Evolutionary conservation across 805 yeast species (phyloP).

Genomic region (Wickerhamiella kurtzmanii): DNA sequence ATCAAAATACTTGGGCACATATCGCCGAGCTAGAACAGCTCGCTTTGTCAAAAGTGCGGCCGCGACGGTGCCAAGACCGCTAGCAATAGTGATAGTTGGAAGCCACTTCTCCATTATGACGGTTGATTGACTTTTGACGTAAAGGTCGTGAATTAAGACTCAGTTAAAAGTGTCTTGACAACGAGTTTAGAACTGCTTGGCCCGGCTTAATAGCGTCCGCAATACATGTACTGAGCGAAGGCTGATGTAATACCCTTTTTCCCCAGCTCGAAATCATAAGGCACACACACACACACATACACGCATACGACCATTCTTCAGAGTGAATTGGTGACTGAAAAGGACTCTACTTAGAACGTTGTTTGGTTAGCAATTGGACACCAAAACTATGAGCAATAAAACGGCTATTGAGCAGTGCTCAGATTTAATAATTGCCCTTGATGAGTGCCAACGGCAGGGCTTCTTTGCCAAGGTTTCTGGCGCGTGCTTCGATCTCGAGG

Average conservation of each 20-base stretch:
- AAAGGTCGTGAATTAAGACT: too few relatives aligned
- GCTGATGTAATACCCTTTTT: neutral
- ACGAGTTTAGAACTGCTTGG: neutral
- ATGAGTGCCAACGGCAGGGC: slow-evolving; percentile 56
- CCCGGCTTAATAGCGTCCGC: neutral
- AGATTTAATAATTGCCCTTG: slow-evolving; percentile 72
- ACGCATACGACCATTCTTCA: too few relatives aligned
- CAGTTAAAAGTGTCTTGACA: too few relatives aligned
- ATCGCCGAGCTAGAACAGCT: slow-evolving; percentile 60
- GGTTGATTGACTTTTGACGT: too few relatives aligned
- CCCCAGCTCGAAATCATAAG: neutral
- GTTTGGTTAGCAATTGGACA: too few relatives aligned
- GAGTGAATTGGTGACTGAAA: too few relatives aligned
- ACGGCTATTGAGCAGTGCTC: slow-evolving; percentile 41
- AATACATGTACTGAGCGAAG: neutral
- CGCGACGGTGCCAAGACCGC: slow-evolving; percentile 57
- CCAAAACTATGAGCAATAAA: slow-evolving; percentile 19
- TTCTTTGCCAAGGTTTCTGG: slow-evolving; percentile 64
- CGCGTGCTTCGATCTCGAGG: slow-evolving; percentile 70
- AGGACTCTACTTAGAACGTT: too few relatives aligned
- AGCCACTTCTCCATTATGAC: neutral
- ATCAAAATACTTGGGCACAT: slow-evolving; percentile 61
- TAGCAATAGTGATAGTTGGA: neutral
- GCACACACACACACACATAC: neutral
- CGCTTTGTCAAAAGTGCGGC: slow-evolving; percentile 64